Evolutionary conservation across 148 eudicot genomes (phyloP).

Genomic region (Chenopodium formosanum): DNA sequence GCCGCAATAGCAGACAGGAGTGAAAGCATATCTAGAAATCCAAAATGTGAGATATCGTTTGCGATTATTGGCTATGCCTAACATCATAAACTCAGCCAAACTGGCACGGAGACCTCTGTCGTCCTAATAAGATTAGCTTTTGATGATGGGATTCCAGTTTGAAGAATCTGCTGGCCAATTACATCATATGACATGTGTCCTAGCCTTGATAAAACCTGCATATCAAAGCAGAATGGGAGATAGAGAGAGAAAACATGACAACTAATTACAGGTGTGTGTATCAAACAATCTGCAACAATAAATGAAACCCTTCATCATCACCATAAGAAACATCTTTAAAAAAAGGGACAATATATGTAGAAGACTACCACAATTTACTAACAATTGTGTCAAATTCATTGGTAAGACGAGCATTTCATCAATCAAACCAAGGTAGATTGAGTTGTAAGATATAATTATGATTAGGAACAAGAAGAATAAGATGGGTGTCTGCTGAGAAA

Average conservation of each 20-base stretch:
- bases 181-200: too few relatives aligned
- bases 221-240: constrained; percentile 30
- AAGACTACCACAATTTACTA: too few relatives aligned
- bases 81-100: constrained; percentile 78
- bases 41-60: constrained; percentile 79
- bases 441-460: constrained; percentile 36
- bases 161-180: too few relatives aligned
- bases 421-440: constrained; percentile 1
- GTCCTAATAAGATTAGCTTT: too few relatives aligned
- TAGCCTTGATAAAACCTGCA: too few relatives aligned
- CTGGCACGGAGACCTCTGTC: constrained; percentile 45
- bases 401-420: not conserved
- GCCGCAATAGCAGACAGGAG: constrained; percentile 78
- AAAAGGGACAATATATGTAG: not conserved
- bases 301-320: not conserved
- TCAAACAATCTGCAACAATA: not conserved
- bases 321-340: not conserved
- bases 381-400: not conserved
- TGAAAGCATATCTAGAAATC: constrained; percentile 71
- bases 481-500: constrained; percentile 66
- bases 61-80: constrained; percentile 87
- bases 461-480: constrained; percentile 68
- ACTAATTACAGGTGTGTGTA: not conserved
- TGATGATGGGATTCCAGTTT: too few relatives aligned
- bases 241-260: constrained; percentile 3